Evolutionary conservation across 225 moss, liverwort and hornwort genomes (phyloP).

Genomic region (Polytrichum commune): DNA sequence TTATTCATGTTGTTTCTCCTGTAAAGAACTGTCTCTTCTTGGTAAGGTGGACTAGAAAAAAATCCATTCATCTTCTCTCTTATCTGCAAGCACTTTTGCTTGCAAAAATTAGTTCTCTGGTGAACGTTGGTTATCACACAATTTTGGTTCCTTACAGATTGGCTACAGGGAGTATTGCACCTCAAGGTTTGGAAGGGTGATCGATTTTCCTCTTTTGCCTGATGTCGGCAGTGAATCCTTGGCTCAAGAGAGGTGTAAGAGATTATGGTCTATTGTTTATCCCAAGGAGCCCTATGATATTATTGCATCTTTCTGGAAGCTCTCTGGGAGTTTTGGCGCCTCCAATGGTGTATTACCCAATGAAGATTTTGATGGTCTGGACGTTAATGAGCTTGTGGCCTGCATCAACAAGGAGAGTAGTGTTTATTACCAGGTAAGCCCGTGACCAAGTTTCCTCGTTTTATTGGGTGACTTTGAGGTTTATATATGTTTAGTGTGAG

Average conservation of each 20-base stretch:
- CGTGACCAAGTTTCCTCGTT: too few species aligned
- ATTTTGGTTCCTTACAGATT: conserved; percentile 27
- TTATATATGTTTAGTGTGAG: too few species aligned
- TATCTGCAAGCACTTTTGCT: too few species aligned
- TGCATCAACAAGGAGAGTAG: conserved; percentile 60
- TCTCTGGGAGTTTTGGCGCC: conserved; percentile 18
- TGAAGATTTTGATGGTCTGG: conserved; percentile 53
- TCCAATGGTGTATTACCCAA: conserved; percentile 54
- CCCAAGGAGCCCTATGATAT: conserved; percentile 80
- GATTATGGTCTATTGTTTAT: conserved; percentile 53
- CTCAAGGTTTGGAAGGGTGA: conserved; percentile 51
- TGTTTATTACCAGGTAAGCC: conserved; percentile 37
- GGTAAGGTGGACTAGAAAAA: too few species aligned
- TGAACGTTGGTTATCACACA: neutral
- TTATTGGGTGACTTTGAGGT: too few species aligned
- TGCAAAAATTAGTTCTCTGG: too few species aligned
- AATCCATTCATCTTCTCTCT: too few species aligned
- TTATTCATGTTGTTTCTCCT: too few species aligned
- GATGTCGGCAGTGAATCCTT: conserved; percentile 58
- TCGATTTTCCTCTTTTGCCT: conserved; percentile 57
- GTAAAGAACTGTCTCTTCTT: too few species aligned
- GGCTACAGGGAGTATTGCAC: conserved; percentile 61
- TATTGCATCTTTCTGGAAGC: conserved; percentile 53
- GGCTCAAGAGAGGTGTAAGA: conserved; percentile 70
- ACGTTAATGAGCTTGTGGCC: conserved; percentile 52